These are phyloP conservation scores for Leersia perrieri DNA, from an alignment of 176 grass and related monocot genomes.

Conservation along the genomic window DNA sequence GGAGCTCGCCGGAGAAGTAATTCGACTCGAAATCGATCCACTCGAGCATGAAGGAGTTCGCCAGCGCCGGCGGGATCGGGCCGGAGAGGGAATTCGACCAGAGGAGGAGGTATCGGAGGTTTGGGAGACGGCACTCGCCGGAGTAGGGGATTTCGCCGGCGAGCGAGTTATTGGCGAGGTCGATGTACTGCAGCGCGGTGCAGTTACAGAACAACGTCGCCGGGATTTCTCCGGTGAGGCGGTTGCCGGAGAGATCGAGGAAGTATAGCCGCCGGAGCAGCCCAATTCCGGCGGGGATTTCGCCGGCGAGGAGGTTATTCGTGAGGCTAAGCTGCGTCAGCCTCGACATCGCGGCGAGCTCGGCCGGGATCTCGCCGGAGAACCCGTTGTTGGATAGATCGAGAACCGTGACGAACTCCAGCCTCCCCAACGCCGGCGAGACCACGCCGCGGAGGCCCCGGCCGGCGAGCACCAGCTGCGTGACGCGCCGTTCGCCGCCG, in stretches of 20 bases:
- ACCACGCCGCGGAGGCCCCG: conserved; percentile 40
- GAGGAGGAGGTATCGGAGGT: conserved; percentile 59
- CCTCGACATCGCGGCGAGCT: conserved; percentile 35
- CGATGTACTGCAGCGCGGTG: conserved; percentile 65
- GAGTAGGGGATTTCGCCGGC: conserved; percentile 61
- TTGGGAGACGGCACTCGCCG: conserved; percentile 44
- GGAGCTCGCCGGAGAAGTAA: conserved; percentile 55
- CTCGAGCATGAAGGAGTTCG: conserved; percentile 63
- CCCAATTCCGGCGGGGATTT: conserved; percentile 53
- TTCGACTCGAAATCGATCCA: conserved; percentile 81
- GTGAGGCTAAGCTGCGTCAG: conserved; percentile 65
- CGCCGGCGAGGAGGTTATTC: conserved; percentile 51
- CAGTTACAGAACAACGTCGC: conserved; percentile 71
- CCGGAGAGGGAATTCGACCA: conserved; percentile 72
- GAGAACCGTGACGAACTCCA: conserved; percentile 50
- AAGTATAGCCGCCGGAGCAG: conserved; percentile 53
- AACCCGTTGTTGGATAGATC: conserved; percentile 63
- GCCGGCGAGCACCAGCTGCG: conserved; percentile 45
- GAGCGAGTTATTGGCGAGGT: conserved; percentile 77
- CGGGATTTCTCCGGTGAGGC: conserved; percentile 46
- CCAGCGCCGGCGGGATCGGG: conserved; percentile 52
- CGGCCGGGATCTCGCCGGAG: conserved; percentile 45
- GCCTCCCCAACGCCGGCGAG: conserved; percentile 38
- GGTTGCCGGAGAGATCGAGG: conserved; percentile 57
- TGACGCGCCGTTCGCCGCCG: conserved; percentile 24